Evolutionary conservation across 2,329 filamentous ascomycete species (phyloP), one percentile per base, ranked within the genome.

Genomic region (Aphanoascus verrucosus): DNA sequence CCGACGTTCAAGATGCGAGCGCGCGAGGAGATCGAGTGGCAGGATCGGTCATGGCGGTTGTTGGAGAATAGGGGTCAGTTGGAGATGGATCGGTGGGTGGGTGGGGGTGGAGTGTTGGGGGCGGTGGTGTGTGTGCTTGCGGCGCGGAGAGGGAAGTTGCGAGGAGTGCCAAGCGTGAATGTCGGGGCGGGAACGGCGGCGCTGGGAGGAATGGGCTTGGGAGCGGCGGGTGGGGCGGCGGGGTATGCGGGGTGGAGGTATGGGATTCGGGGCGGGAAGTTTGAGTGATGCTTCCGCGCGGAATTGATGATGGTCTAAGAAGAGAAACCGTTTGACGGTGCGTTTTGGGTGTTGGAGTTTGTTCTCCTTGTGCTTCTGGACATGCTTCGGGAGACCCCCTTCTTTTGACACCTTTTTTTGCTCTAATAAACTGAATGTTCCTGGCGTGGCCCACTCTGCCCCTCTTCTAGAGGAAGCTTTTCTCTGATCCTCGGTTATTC

Each of bases 11-110:
- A 19, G 9, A 55, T 55, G 54, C 46, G 49, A 11, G 49, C 49
- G 20, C 50, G 50, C 5, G 53, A 55, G 31, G 48, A 55, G 3
- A 55, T 55, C 14, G 53, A 55, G 37, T 55, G 54, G 54, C 42
- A 55, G 35, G 54, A 55, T 28, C 49, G 54, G 14, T 35, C 54
- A 5, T 55, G 54, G 54, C 20, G 44, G 23, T 40, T 55, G 37
- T 20, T 55, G 23, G 54, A 46, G 32, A 56, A 45, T 34, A 49
- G 45, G 19, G 37, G 38, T 4, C 54, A 56, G 17, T 46, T 45
- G 41, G 44, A 56, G 38, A 35, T 48, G 19, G 50, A 56, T 46
- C 40, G 17, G 28, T 56, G 49, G 50, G 28, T 56, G 15, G 34
- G 32, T 3, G 37, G 7, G 9, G 49, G 54, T 19, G 50, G 49